A percentile compares a stretch with the other conserved stretches of the same genome.
Evolutionary conservation across 2,329 filamentous ascomycete genomes (phyloP).

Genomic region (Ilyonectria sp.): DNA sequence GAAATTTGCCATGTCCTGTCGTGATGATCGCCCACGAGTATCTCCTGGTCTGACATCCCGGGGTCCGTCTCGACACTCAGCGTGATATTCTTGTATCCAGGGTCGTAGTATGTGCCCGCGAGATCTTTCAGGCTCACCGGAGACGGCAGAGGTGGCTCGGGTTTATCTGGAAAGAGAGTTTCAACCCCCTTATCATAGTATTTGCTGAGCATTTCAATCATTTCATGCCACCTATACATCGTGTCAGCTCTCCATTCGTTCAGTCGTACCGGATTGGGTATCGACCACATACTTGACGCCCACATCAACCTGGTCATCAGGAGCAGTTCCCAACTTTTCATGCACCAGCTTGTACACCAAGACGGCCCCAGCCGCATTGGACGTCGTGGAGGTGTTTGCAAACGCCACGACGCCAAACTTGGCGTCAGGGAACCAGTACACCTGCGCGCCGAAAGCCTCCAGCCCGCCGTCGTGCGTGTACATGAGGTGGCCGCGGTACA

Average conservation of each 20-base stretch:
- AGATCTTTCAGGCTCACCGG: constrained; percentile 53
- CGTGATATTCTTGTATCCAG: constrained; percentile 54
- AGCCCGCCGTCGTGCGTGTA: constrained; percentile 52
- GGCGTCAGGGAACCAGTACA: constrained; percentile 53
- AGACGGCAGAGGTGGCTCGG: constrained; percentile 53
- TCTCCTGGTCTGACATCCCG: constrained; percentile 24
- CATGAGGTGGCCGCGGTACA: constrained; percentile 46
- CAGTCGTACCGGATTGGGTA: neutral
- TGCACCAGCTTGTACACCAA: constrained; percentile 50
- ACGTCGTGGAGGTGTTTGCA: constrained; percentile 59
- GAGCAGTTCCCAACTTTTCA: constrained; percentile 47
- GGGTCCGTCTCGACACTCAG: constrained; percentile 38
- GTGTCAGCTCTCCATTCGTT: constrained; percentile 10
- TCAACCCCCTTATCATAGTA: constrained; percentile 52
- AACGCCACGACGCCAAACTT: constrained; percentile 53
- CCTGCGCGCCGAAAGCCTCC: constrained; percentile 46
- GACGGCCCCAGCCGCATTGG: constrained; percentile 50
- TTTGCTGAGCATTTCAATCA: constrained; percentile 13
- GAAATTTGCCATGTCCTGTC: constrained; percentile 45
- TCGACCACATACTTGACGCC: constrained; percentile 38
- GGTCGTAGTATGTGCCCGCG: constrained; percentile 61
- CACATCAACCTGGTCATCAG: constrained; percentile 37
- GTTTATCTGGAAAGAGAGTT: constrained; percentile 56
- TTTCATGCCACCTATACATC: constrained; percentile 21
- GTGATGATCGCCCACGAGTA: constrained; percentile 43